These are phyloP conservation scores for Botrytis elliptica DNA, from an alignment of 2,329 filamentous ascomycete species.

Conservation along the genomic window DNA sequence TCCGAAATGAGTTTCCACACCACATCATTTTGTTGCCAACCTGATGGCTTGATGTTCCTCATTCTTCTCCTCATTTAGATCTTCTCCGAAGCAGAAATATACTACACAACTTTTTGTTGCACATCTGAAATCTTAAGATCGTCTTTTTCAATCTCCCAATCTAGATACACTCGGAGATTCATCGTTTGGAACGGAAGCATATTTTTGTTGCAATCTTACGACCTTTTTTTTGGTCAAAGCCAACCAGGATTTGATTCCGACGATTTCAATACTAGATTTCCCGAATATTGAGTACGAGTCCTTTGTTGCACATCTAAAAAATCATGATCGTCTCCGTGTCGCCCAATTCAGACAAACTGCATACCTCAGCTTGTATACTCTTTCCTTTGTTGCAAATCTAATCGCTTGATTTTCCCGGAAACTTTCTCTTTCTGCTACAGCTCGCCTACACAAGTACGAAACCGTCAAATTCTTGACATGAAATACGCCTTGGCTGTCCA, in stretches of 20 bases:
- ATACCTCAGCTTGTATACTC: background rate
- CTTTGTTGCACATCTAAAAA: constrained; percentile 5
- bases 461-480: background rate
- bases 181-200: background rate
- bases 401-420: background rate
- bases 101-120: background rate
- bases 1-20: constrained; percentile 6
- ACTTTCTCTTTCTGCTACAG: background rate
- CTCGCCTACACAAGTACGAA: background rate
- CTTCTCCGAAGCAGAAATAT: background rate
- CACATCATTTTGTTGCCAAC: background rate
- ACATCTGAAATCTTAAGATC: constrained; percentile 8
- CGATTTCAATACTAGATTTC: background rate
- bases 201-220: background rate
- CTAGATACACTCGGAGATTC: background rate
- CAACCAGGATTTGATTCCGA: background rate
- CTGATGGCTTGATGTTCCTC: background rate
- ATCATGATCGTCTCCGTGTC: background rate
- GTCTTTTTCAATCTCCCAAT: constrained; percentile 1
- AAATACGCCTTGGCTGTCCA: background rate
- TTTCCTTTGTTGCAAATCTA: constrained; percentile 9
- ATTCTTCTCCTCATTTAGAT: background rate
- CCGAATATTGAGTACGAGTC: background rate
- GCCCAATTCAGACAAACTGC: background rate
- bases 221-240: background rate